Evolutionary conservation across 805 yeast genomes (phyloP).

Genomic region (Sungouiella thailandica): DNA sequence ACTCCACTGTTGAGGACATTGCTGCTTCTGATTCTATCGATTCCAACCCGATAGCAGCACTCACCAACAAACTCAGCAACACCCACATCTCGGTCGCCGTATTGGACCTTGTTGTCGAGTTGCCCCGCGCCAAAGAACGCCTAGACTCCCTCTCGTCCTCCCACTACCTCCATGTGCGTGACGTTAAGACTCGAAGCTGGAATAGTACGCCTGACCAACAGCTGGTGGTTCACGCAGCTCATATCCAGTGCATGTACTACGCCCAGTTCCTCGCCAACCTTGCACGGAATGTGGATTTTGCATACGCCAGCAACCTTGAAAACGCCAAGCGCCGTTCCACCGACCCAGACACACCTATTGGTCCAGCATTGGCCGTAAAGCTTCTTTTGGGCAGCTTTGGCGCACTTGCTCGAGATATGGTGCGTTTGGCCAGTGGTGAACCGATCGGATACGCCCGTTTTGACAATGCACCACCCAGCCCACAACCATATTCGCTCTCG

Average conservation of each 20-base stretch:
- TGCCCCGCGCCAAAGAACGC: conserved; percentile 5
- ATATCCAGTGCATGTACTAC: conserved; percentile 60
- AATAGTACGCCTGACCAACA: conserved; percentile 44
- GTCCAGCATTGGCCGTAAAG: conserved; percentile 34
- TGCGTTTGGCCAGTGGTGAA: conserved; percentile 42
- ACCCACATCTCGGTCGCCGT: background rate
- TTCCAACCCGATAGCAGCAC: too few species aligned
- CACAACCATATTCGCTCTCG: conserved; percentile 5
- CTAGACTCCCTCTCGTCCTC: conserved; percentile 2
- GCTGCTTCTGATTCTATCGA: too few species aligned
- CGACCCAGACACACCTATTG: conserved; percentile 46
- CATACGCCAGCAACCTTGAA: conserved; percentile 40
- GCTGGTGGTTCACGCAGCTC: conserved; percentile 45
- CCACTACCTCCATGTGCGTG: conserved; percentile 25
- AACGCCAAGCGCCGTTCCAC: conserved; percentile 46
- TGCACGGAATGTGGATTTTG: conserved; percentile 13
- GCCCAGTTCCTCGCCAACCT: conserved; percentile 32
- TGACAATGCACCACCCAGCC: conserved; percentile 20
- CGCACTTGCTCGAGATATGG: conserved; percentile 39
- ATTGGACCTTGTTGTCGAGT: conserved; percentile 5
- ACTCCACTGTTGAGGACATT: too few species aligned
- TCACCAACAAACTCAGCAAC: background rate
- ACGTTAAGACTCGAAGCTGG: conserved; percentile 56
- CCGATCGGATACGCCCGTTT: conserved; percentile 37
- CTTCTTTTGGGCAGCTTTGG: conserved; percentile 33